These are phyloP conservation scores for Epichloe brachyelytri DNA, from an alignment of 2,329 filamentous ascomycete species.

Conservation along the genomic window DNA sequence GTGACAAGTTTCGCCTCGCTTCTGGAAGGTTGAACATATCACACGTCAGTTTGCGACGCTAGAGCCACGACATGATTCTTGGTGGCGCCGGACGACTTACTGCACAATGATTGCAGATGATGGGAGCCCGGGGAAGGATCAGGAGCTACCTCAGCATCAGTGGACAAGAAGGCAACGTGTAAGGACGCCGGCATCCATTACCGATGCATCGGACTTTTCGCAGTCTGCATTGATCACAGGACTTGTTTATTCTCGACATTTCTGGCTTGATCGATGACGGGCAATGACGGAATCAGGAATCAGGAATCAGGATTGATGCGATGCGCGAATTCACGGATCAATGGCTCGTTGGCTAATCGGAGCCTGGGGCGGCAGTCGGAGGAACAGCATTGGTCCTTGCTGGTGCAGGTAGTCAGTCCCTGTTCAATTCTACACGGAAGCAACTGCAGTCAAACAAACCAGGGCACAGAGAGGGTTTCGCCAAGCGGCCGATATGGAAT, in stretches of 20 bases:
- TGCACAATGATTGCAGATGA: constrained; percentile 3
- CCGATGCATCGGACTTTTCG: constrained; percentile 13
- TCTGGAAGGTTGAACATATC: neutral
- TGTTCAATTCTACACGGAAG: no score
- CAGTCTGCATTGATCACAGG: constrained; percentile 12
- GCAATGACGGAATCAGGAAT: neutral
- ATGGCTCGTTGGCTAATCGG: no score
- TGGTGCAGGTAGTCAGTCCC: neutral
- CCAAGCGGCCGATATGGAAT: no score
- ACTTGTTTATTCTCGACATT: constrained; percentile 6
- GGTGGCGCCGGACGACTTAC: neutral
- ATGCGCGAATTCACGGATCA: no score
- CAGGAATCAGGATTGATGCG: no score
- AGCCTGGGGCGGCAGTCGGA: constrained; percentile 15
- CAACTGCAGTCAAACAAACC: no score
- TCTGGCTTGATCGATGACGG: neutral
- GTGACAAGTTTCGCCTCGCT: constrained; percentile 2
- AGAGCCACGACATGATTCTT: neutral
- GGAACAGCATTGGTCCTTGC: constrained; percentile 17
- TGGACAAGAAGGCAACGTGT: neutral
- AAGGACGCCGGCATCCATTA: neutral
- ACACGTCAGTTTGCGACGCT: neutral
- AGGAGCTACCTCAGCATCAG: neutral
- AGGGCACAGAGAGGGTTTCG: no score
- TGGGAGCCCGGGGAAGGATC: neutral